Evolutionary conservation across 164 flowering plant species (phyloP).

Genomic region (Stephania cephalantha): DNA sequence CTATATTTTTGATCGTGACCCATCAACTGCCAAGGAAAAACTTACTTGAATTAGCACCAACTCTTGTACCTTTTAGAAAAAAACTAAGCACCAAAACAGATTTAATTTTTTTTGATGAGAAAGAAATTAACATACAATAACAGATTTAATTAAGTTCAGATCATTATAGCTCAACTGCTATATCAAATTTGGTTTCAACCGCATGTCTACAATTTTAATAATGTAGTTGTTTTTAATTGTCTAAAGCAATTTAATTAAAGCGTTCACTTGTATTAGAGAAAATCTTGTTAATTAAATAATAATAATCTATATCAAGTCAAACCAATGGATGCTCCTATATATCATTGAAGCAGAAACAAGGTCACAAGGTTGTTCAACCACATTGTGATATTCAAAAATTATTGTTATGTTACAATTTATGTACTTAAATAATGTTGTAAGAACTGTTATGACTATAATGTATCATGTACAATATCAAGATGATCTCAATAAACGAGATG

Average conservation of each 20-base stretch:
- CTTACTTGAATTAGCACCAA: not conserved
- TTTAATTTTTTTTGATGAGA: not conserved
- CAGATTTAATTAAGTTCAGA: too few relatives aligned
- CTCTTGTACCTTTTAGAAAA: not conserved
- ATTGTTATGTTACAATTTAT: too few relatives aligned
- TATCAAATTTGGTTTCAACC: not conserved
- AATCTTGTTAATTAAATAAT: not conserved
- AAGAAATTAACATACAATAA: too few relatives aligned
- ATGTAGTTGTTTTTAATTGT: not conserved
- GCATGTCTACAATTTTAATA: not conserved
- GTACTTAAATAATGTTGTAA: too few relatives aligned
- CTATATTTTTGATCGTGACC: not conserved
- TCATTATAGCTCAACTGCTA: too few relatives aligned
- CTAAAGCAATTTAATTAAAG: not conserved
- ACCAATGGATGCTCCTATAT: not conserved
- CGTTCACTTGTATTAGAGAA: not conserved
- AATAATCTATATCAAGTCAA: not conserved
- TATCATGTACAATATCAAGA: too few relatives aligned
- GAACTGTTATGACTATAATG: too few relatives aligned
- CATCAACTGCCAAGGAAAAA: not conserved
- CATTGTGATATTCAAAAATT: not conserved
- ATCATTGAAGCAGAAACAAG: not conserved
- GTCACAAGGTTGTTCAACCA: conserved; percentile 4
- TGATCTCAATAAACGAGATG: not conserved
- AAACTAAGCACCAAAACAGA: not conserved